Evolutionary conservation across 1,139 yeast genomes (phyloP).

Genomic region (Suhomyces chickasaworum): DNA sequence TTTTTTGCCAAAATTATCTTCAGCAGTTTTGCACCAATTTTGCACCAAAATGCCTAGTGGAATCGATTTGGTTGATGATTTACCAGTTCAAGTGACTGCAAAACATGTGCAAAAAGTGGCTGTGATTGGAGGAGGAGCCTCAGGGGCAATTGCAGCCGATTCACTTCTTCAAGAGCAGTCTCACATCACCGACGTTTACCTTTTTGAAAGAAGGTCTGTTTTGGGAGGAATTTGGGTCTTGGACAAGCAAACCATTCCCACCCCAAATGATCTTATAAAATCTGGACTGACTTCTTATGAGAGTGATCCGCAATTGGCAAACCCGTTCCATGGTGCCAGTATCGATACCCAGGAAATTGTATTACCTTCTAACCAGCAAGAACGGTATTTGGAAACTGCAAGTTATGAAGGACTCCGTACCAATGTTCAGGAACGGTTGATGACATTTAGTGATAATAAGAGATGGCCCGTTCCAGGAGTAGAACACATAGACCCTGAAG

Average conservation of each 20-base stretch:
- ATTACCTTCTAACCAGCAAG: conserved; percentile 15
- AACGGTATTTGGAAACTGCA: conserved; percentile 38
- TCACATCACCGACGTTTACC: conserved; percentile 20
- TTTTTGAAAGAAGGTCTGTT: conserved; percentile 32
- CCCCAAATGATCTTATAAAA: conserved; percentile 28
- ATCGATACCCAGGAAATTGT: conserved; percentile 6
- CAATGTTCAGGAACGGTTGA: conserved; percentile 44
- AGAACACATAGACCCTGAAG: conserved; percentile 26
- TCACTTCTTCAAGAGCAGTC: conserved; percentile 34
- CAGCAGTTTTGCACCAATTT: too few relatives aligned
- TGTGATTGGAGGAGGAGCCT: conserved; percentile 56
- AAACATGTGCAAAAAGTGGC: conserved; percentile 36
- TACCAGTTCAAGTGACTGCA: conserved; percentile 14
- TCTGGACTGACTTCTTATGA: conserved; percentile 25
- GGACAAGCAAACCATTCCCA: conserved; percentile 23
- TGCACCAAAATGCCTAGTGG: conserved; percentile 11
- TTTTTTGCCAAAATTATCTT: too few relatives aligned
- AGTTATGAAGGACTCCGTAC: conserved; percentile 42
- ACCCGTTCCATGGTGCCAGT: conserved; percentile 27
- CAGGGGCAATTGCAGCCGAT: conserved; percentile 50
- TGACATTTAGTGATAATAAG: conserved; percentile 46
- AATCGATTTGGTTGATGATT: conserved; percentile 2
- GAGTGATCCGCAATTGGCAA: conserved; percentile 34
- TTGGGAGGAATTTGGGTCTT: conserved; percentile 40
- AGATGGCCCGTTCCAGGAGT: conserved; percentile 33